Evolutionary conservation across 371 early-diverging fungal genomes (phyloP).

Genomic region (Dichotomocladium elegans): DNA sequence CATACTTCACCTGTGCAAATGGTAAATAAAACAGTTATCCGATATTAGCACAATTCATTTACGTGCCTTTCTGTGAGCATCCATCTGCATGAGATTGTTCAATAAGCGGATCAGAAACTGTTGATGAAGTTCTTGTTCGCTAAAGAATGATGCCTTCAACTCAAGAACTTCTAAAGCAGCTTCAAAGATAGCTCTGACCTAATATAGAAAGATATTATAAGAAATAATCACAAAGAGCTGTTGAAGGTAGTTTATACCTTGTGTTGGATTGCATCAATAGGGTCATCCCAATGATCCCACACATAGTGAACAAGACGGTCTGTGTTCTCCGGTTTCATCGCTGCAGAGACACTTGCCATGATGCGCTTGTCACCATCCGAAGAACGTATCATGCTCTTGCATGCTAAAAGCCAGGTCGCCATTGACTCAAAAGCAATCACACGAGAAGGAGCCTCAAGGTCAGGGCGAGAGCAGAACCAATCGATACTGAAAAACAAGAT

Average conservation of each 20-base stretch:
- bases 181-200: slow-evolving; percentile 64
- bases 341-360: slow-evolving; percentile 13
- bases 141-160: slow-evolving; percentile 26
- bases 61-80: slow-evolving; percentile 55
- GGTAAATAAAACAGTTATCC: background rate
- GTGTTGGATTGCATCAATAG: slow-evolving; percentile 73
- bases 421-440: slow-evolving; percentile 72
- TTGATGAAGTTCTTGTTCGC: slow-evolving; percentile 27
- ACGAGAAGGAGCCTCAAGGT: slow-evolving; percentile 62
- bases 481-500: slow-evolving; percentile 44
- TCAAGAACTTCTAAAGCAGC: slow-evolving; percentile 51
- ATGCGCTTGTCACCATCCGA: slow-evolving; percentile 8
- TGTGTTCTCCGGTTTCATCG: slow-evolving; percentile 35
- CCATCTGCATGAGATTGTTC: slow-evolving; percentile 48
- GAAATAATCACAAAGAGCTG: too few relatives aligned
- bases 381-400: slow-evolving; percentile 20
- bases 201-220: background rate
- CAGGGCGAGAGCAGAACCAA: slow-evolving; percentile 44
- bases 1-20: slow-evolving; percentile 54
- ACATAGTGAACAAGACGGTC: slow-evolving; percentile 63
- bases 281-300: slow-evolving; percentile 81
- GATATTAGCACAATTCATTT: slow-evolving; percentile 35
- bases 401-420: slow-evolving; percentile 66
- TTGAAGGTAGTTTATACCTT: too few relatives aligned
- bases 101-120: slow-evolving; percentile 34